phyloP scores from a whole-genome alignment of 495 filamentous ascomycete genomes.

The Neurospora sp. region DNA sequence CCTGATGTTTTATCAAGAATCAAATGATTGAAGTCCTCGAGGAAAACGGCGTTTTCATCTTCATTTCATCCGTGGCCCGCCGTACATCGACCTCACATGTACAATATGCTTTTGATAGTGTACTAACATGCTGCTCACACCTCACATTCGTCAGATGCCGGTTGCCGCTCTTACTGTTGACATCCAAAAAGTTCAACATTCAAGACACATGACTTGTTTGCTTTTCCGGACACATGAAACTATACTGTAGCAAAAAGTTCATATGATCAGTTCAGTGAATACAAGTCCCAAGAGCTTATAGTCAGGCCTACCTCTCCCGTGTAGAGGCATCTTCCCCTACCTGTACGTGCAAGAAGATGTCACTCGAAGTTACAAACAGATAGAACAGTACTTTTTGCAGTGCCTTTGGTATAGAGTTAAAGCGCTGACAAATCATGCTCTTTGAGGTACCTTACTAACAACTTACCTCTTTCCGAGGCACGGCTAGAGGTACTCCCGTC shows the following conservation, averaged over 20 bases:
- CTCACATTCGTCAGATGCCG: background rate
- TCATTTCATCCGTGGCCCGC: background rate
- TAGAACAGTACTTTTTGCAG: background rate
- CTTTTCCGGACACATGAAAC: background rate
- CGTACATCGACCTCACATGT: background rate
- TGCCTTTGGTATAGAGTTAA: background rate
- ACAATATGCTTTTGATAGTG: background rate
- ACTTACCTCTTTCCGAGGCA: background rate
- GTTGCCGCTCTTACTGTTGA: background rate
- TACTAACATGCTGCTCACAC: background rate
- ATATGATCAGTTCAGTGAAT: background rate
- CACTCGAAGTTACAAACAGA: background rate
- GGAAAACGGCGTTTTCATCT: background rate
- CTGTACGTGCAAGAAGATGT: background rate
- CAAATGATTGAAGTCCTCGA: background rate
- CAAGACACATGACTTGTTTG: background rate
- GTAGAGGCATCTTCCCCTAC: background rate
- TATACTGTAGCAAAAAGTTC: background rate
- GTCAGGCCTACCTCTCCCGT: background rate
- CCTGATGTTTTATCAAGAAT: background rate
- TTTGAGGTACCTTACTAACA: background rate
- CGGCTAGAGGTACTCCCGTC: too few relatives aligned
- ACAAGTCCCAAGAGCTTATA: background rate
- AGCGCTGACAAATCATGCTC: background rate
- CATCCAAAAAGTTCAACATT: background rate